Evolutionary conservation across 805 yeast species (phyloP).

Genomic region (Wickerhamia fluorescens): DNA sequence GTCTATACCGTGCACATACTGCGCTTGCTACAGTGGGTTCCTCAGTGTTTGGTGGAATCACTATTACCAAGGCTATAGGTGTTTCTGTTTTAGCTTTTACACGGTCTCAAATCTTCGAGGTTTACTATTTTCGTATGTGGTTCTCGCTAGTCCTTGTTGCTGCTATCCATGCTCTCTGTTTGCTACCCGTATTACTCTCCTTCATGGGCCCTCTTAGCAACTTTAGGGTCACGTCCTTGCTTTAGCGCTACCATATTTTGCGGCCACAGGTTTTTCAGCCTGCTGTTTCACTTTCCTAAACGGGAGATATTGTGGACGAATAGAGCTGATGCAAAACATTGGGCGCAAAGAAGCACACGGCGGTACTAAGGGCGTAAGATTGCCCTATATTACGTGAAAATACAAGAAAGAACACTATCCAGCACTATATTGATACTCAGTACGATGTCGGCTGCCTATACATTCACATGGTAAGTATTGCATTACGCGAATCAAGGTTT

Average conservation of each 20-base stretch:
- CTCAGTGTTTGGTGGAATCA: slow-evolving; percentile 84
- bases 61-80: slow-evolving; percentile 84
- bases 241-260: slow-evolving; percentile 1
- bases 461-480: slow-evolving; percentile 37
- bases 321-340: neutral
- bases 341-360: neutral
- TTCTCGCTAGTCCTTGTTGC: slow-evolving; percentile 69
- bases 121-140: slow-evolving; percentile 96
- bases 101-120: slow-evolving; percentile 77
- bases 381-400: no score
- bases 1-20: slow-evolving; percentile 34
- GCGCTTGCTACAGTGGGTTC: slow-evolving; percentile 81
- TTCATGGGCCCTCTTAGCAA: neutral
- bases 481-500: no score
- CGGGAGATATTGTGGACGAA: neutral
- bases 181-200: slow-evolving; percentile 64
- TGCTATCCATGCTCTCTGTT: slow-evolving; percentile 67
- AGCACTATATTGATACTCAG: no score
- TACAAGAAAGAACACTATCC: no score
- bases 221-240: no score
- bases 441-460: slow-evolving; percentile 31
- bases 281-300: neutral
- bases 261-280: slow-evolving; percentile 1
- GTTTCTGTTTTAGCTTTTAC: slow-evolving; percentile 83
- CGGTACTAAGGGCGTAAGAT: no score